These are phyloP conservation scores for Cryptococcus depauperatus DNA, from an alignment of 1,284 basidiomycete species.

Conservation along the genomic window DNA sequence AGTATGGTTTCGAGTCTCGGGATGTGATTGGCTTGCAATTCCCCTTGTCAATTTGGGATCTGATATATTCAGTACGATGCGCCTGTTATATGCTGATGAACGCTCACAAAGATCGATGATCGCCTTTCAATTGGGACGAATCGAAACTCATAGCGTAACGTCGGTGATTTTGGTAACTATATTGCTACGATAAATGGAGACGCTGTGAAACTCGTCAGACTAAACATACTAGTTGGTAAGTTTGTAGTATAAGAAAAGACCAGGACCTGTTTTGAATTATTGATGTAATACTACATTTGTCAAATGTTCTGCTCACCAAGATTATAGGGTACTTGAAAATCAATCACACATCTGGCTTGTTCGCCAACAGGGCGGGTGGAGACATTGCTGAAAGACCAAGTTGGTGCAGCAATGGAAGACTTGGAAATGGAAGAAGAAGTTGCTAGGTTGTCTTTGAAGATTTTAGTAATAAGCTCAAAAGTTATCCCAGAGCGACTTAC, in stretches of 20 bases:
- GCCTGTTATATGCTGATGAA: not conserved
- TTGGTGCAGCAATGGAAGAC: slow-evolving; percentile 50
- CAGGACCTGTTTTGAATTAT: slow-evolving; percentile 46
- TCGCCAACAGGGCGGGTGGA: slow-evolving; percentile 48
- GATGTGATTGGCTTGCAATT: slow-evolving; percentile 83
- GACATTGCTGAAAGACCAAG: slow-evolving; percentile 57
- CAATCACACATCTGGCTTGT: slow-evolving; percentile 61
- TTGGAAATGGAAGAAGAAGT: slow-evolving; percentile 53
- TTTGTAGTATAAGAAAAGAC: slow-evolving; percentile 94
- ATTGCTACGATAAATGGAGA: not conserved
- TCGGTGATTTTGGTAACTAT: slow-evolving; percentile 88
- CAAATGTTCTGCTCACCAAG: slow-evolving; percentile 44
- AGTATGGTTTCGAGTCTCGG: slow-evolving; percentile 56
- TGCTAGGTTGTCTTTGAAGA: slow-evolving; percentile 30
- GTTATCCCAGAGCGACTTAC: slow-evolving; percentile 46
- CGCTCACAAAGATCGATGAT: slow-evolving; percentile 41
- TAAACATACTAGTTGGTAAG: slow-evolving; percentile 65
- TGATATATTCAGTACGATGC: not conserved
- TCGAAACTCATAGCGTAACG: slow-evolving; percentile 92
- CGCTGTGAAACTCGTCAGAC: not conserved
- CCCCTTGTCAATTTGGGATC: slow-evolving; percentile 55
- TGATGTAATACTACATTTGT: not conserved
- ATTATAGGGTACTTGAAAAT: slow-evolving; percentile 74
- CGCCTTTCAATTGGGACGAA: slow-evolving; percentile 75
- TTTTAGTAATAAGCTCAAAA: not conserved